Conservation (phyloP, 208 protist genomes). For the Acanthamoeba castellanii region DNA sequence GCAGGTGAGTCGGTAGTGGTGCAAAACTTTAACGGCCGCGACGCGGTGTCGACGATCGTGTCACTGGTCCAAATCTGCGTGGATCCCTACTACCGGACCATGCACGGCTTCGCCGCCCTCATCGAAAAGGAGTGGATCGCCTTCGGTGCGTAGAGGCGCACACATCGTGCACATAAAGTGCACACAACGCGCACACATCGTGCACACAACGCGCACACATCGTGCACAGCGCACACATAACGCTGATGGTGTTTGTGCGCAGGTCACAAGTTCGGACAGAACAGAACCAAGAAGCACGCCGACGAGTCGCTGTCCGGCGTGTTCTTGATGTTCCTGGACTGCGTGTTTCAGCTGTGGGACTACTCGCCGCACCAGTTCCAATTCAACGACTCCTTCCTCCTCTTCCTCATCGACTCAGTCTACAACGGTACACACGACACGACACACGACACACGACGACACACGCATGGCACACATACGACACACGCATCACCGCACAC, state of each 20-base stretch:
- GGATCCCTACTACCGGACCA: constrained; percentile 93
- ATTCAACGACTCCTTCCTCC: constrained; percentile 56
- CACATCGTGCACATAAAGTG: too few relatives aligned
- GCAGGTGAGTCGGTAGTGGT: constrained; percentile 62
- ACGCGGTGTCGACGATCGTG: constrained; percentile 87
- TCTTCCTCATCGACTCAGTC: constrained; percentile 55
- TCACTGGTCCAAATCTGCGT: constrained; percentile 90
- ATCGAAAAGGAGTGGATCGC: constrained; percentile 94
- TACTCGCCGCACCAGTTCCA: constrained; percentile 51
- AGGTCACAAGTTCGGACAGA: constrained; percentile 47
- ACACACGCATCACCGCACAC: too few relatives aligned
- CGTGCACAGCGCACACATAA: background rate
- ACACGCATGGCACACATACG: background rate
- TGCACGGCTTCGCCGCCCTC: constrained; percentile 91
- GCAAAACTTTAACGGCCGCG: constrained; percentile 27
- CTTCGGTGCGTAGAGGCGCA: constrained; percentile 84
- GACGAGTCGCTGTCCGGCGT: constrained; percentile 41
- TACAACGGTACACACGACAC: constrained; percentile 17
- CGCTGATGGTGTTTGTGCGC: background rate
- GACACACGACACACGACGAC: background rate
- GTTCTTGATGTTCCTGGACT: constrained; percentile 59
- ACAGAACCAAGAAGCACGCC: constrained; percentile 21
- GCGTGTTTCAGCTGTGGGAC: constrained; percentile 72
- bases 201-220: too few relatives aligned
- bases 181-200: too few relatives aligned